A percentile compares a stretch with the other conserved stretches of the same genome.
phyloP scores from a whole-genome alignment of 805 yeast genomes.

The Metschnikowia anglica region DNA sequence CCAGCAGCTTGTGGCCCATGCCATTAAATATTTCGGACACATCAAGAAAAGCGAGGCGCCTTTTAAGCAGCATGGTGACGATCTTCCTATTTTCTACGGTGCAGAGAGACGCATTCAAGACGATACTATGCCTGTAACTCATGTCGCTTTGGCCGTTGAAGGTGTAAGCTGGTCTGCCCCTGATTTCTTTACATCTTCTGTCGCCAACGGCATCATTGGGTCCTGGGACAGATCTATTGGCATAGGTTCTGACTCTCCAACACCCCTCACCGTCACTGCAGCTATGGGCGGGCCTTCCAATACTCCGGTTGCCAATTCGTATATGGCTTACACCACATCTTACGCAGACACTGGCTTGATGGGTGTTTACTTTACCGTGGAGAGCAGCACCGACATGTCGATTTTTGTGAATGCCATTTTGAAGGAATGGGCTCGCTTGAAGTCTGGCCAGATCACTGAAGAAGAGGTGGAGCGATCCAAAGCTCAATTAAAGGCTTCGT shows the following conservation, averaged over 20 bases:
- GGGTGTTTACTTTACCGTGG: constrained; percentile 93
- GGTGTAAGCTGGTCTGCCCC: constrained; percentile 98
- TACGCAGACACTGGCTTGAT: constrained; percentile 97
- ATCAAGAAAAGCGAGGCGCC: constrained; percentile 60
- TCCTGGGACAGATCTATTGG: constrained; percentile 96
- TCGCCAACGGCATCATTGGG: constrained; percentile 95
- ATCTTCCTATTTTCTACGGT: constrained; percentile 75
- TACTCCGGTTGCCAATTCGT: constrained; percentile 82
- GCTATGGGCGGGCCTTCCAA: constrained; percentile 56
- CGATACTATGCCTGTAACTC: constrained; percentile 79
- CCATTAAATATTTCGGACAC: constrained; percentile 74
- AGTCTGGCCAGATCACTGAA: constrained; percentile 70
- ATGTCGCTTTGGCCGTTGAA: constrained; percentile 92
- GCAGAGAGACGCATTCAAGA: constrained; percentile 86
- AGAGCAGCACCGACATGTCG: constrained; percentile 64
- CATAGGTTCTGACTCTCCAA: constrained; percentile 77
- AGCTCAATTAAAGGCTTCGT: constrained; percentile 90
- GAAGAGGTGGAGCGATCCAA: constrained; percentile 93
- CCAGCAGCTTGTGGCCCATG: constrained; percentile 72
- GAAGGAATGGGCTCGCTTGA: constrained; percentile 86
- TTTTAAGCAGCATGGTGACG: constrained; percentile 71
- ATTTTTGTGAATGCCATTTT: constrained; percentile 71
- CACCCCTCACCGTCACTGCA: constrained; percentile 73
- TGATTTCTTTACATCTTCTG: constrained; percentile 91
- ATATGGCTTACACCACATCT: constrained; percentile 94